A percentile compares a stretch with the other conserved stretches of the same genome.
phyloP scores from a whole-genome alignment of 305 asterid genomes.

The Fraxinus platypoda region DNA sequence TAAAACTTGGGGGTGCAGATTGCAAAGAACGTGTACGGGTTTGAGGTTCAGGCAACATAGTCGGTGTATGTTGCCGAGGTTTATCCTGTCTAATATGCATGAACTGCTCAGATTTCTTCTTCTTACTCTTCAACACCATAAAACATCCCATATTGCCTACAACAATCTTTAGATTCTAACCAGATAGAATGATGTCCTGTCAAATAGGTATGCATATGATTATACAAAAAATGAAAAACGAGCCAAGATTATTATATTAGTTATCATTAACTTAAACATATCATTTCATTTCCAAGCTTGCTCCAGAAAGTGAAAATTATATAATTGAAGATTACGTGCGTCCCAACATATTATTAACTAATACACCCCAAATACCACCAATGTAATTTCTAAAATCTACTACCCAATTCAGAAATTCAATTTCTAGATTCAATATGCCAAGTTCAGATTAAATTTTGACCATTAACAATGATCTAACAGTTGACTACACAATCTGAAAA shows the following conservation, averaged over 20 bases:
- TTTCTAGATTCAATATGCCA: not conserved
- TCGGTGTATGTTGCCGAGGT: slow-evolving; percentile 67
- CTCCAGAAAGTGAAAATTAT: not conserved
- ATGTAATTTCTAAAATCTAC: not conserved
- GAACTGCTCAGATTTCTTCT: slow-evolving; percentile 65
- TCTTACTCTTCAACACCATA: slow-evolving; percentile 68
- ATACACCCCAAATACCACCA: not conserved
- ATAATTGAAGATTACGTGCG: not conserved
- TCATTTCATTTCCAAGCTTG: not conserved
- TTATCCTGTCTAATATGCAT: slow-evolving; percentile 44
- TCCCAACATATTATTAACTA: not conserved
- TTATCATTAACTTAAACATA: not conserved
- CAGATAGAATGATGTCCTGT: slow-evolving; percentile 33
- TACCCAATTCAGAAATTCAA: not conserved
- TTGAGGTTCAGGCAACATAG: slow-evolving; percentile 83
- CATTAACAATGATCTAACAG: not conserved
- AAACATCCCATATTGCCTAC: slow-evolving; percentile 77
- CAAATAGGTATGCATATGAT: slow-evolving; percentile 8
- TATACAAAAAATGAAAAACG: not conserved
- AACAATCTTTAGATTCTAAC: slow-evolving; percentile 20
- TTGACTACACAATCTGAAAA: not conserved
- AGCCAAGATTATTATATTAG: not conserved
- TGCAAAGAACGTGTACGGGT: slow-evolving; percentile 59
- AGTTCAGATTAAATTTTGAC: not conserved
- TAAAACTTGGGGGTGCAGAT: slow-evolving; percentile 96